Conservation (phyloP, 2,329 filamentous ascomycete species). For the Aspergillus versicolor region DNA sequence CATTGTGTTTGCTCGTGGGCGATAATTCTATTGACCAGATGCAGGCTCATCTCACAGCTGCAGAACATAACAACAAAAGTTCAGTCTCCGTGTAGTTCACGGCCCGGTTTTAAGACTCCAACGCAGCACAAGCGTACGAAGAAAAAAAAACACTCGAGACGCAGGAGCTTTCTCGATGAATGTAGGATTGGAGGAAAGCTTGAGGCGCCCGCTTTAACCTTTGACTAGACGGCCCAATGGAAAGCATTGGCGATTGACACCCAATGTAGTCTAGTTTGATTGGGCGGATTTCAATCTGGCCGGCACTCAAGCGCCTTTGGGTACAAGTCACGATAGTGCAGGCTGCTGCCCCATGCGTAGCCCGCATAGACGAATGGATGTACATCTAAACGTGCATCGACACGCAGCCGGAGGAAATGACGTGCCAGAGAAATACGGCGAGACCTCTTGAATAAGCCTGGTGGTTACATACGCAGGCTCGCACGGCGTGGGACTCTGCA, state of each 20-base stretch:
- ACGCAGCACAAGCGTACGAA: neutral
- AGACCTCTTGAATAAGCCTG: conserved; percentile 12
- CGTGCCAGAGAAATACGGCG: conserved; percentile 14
- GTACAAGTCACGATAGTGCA: conserved; percentile 19
- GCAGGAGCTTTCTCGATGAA: neutral
- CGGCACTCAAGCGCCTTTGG: conserved; percentile 11
- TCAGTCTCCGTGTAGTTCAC: neutral
- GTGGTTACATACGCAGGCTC: conserved; percentile 19
- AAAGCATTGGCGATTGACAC: conserved; percentile 5
- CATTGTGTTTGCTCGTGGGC: conserved; percentile 2
- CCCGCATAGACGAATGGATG: conserved; percentile 3
- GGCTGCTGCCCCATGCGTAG: neutral
- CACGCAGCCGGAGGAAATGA: conserved; percentile 19
- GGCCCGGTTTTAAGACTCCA: neutral
- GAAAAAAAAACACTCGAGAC: neutral
- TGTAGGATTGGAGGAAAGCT: neutral
- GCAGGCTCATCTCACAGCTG: neutral
- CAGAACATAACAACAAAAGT: neutral
- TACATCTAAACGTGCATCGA: conserved; percentile 3
- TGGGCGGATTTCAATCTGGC: conserved; percentile 10
- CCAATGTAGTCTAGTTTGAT: conserved; percentile 11
- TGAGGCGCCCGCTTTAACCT: conserved; percentile 8
- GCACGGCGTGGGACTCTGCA: conserved; percentile 24
- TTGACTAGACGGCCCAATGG: conserved; percentile 10
- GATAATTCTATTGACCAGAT: neutral